Evolutionary conservation across 1,139 yeast species (phyloP).

Genomic region (Candida labiduridarum): DNA sequence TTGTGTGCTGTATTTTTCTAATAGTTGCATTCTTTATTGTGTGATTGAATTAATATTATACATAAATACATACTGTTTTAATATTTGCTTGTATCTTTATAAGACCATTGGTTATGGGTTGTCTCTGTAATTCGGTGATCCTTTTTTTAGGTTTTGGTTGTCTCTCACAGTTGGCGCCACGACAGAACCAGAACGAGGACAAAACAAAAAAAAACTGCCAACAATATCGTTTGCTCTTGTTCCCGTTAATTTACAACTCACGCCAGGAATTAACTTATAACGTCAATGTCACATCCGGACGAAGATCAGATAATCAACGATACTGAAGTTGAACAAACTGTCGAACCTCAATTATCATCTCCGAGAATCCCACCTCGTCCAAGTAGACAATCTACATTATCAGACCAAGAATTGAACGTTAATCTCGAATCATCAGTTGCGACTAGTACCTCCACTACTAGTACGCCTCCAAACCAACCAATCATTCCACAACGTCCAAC

Average conservation of each 20-base stretch:
- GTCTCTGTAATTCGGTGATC: too few relatives aligned
- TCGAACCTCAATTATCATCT: neutral
- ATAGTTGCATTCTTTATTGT: neutral
- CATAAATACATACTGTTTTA: neutral
- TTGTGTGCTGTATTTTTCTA: neutral
- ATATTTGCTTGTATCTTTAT: too few relatives aligned
- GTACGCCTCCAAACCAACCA: neutral
- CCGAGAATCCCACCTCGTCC: conserved; percentile 7
- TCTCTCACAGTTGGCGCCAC: neutral
- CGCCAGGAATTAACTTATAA: neutral
- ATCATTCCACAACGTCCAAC: conserved; percentile 6
- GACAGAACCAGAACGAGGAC: neutral
- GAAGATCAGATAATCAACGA: neutral
- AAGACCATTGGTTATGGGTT: too few relatives aligned
- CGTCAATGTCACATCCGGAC: neutral
- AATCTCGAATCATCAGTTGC: neutral
- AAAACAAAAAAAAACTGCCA: neutral
- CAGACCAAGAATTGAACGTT: neutral
- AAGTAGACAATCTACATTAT: neutral
- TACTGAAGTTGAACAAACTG: conserved; percentile 1
- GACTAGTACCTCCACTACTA: neutral
- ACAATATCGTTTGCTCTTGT: neutral
- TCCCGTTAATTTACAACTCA: neutral
- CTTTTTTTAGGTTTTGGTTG: too few relatives aligned
- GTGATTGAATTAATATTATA: neutral